Conservation (phyloP, 2,329 filamentous ascomycete species). For the Aspergillus felis region DNA sequence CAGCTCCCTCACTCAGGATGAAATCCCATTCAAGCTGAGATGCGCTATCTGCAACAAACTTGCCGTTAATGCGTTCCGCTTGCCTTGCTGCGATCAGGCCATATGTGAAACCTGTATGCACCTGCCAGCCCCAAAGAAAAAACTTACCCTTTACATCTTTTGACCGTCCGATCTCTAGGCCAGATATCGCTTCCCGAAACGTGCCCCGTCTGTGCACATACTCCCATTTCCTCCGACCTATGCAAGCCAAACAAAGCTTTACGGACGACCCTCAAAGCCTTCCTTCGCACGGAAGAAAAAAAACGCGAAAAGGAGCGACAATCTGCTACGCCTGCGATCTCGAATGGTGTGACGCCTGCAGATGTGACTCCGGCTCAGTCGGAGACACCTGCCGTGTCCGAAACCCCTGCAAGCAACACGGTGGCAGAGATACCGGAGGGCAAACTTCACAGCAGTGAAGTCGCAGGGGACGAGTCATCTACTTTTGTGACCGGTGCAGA, state of each 20-base stretch:
- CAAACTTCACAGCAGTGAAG: conserved; percentile 8
- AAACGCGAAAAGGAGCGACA: conserved; percentile 66
- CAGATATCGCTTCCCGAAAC: conserved; percentile 71
- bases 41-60: conserved; percentile 92
- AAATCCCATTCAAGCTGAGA: conserved; percentile 92
- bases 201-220: conserved; percentile 92
- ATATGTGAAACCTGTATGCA: conserved; percentile 84
- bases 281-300: conserved; percentile 85
- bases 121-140: background rate
- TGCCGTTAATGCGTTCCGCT: conserved; percentile 82
- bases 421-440: conserved; percentile 5
- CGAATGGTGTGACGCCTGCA: conserved; percentile 21
- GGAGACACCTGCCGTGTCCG: conserved; percentile 16
- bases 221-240: conserved; percentile 77
- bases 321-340: conserved; percentile 29
- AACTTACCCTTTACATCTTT: background rate
- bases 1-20: conserved; percentile 73
- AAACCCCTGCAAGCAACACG: conserved; percentile 12
- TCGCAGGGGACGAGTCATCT: conserved; percentile 11
- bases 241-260: conserved; percentile 86
- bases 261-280: conserved; percentile 88
- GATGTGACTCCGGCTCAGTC: conserved; percentile 15
- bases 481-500: conserved; percentile 3
- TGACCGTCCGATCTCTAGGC: conserved; percentile 46
- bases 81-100: conserved; percentile 91